Percentiles rank a stretch among this genome's conserved stretches.
phyloP scores from a whole-genome alignment of 2,329 filamentous ascomycete genomes.

The Hymenoscyphus linearis region DNA sequence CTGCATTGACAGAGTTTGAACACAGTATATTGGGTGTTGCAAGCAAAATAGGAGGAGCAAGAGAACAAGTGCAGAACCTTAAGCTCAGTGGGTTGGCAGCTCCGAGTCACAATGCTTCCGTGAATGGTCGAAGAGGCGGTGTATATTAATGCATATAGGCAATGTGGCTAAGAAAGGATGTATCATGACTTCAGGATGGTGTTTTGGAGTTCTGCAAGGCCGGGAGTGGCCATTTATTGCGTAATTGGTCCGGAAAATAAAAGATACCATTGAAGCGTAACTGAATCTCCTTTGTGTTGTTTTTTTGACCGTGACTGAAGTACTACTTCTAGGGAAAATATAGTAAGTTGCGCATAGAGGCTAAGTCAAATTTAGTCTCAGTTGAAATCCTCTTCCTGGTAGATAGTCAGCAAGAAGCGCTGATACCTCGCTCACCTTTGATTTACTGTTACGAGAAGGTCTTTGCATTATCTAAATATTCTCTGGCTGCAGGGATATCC shows the following conservation, averaged over 20 bases:
- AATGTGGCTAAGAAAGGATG: not conserved
- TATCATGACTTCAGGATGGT: conserved; percentile 9
- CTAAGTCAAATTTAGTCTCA: no score
- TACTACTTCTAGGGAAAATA: not conserved
- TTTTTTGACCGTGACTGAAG: not conserved
- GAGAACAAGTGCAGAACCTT: conserved; percentile 56
- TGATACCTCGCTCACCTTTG: no score
- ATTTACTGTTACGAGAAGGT: no score
- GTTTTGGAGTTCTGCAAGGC: conserved; percentile 7
- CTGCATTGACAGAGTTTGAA: conserved; percentile 60
- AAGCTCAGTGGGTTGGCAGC: conserved; percentile 39
- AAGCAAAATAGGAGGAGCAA: conserved; percentile 51
- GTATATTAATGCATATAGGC: conserved; percentile 24
- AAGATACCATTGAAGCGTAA: conserved; percentile 8
- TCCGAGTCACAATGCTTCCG: conserved; percentile 6
- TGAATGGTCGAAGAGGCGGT: conserved; percentile 21
- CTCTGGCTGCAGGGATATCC: no score
- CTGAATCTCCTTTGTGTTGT: not conserved
- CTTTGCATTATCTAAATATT: no score
- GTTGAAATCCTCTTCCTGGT: no score
- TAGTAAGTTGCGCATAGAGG: not conserved
- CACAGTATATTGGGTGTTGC: conserved; percentile 59
- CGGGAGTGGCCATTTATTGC: not conserved
- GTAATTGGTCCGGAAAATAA: not conserved
- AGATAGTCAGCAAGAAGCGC: no score